phyloP scores from a whole-genome alignment of 306 rosid genomes.

The Pterocarpus macrocarpus region DNA sequence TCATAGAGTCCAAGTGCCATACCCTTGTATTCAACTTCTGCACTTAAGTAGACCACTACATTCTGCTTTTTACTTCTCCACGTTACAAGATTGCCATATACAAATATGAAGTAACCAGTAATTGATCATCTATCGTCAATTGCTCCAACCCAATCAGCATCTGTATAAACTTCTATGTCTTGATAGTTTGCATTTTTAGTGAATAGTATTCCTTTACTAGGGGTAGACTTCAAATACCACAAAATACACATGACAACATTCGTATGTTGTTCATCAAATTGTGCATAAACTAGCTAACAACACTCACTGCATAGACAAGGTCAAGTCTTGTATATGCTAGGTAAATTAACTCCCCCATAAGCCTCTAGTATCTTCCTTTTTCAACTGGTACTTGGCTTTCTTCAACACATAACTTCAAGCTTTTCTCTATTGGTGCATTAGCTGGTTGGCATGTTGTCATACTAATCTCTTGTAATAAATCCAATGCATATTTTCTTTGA shows the following conservation, averaged over 20 bases:
- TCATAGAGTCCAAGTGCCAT: background rate
- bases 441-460: slow-evolving; percentile 33
- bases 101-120: background rate
- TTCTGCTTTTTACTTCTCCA: slow-evolving; percentile 20
- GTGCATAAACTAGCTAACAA: background rate
- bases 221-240: too few species aligned
- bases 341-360: slow-evolving; percentile 3
- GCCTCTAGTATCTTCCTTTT: slow-evolving; percentile 1
- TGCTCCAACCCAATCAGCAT: too few species aligned
- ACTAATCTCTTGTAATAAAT: too few species aligned
- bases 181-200: too few species aligned
- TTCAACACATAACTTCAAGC: background rate
- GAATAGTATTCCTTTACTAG: too few species aligned
- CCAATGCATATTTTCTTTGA: slow-evolving; percentile 22
- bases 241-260: too few species aligned
- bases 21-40: background rate
- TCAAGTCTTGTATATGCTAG: background rate
- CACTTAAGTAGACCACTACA: background rate
- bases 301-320: slow-evolving; percentile 10
- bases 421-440: slow-evolving; percentile 27
- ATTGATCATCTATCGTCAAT: background rate
- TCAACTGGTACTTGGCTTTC: background rate
- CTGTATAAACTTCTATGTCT: too few species aligned
- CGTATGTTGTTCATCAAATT: too few species aligned
- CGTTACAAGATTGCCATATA: slow-evolving; percentile 13